These are phyloP conservation scores for Olyra latifolia DNA, from an alignment of 176 grass and related monocot species.

Conservation along the genomic window DNA sequence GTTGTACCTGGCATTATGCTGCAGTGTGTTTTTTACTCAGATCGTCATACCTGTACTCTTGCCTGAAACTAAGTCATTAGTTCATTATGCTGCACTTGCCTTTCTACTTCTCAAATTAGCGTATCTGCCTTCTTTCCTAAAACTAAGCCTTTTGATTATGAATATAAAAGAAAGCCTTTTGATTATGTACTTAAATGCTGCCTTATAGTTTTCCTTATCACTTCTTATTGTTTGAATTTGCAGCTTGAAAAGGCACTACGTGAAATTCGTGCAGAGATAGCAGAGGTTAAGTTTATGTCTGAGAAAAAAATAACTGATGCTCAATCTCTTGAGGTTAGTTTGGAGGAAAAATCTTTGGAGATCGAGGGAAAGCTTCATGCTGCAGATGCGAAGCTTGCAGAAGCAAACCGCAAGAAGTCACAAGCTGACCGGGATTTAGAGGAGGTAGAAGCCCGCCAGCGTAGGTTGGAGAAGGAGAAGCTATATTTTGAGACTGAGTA, in stretches of 20 bases:
- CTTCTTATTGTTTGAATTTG: conserved; percentile 36
- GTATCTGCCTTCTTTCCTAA: background rate
- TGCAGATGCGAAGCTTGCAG: conserved; percentile 93
- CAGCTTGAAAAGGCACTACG: conserved; percentile 90
- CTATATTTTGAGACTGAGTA: conserved; percentile 81
- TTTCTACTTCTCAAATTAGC: background rate
- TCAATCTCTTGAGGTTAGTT: conserved; percentile 66
- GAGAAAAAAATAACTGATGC: conserved; percentile 81
- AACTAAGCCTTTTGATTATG: background rate
- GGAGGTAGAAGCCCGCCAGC: conserved; percentile 71
- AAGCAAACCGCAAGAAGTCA: conserved; percentile 86
- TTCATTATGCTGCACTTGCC: background rate
- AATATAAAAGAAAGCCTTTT: background rate
- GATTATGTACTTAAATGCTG: background rate
- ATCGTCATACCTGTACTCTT: too few species aligned
- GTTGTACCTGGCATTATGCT: background rate
- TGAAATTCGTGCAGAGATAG: conserved; percentile 71
- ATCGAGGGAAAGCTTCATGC: conserved; percentile 82
- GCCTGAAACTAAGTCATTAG: too few species aligned
- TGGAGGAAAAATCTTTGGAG: conserved; percentile 89
- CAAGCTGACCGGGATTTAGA: conserved; percentile 83
- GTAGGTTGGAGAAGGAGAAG: conserved; percentile 84
- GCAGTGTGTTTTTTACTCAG: too few species aligned
- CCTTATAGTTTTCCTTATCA: conserved; percentile 12
- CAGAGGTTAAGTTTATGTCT: conserved; percentile 79